Base-by-base conservation (phyloP, 148 eudicot species). In the Chenopodium album region DNA sequence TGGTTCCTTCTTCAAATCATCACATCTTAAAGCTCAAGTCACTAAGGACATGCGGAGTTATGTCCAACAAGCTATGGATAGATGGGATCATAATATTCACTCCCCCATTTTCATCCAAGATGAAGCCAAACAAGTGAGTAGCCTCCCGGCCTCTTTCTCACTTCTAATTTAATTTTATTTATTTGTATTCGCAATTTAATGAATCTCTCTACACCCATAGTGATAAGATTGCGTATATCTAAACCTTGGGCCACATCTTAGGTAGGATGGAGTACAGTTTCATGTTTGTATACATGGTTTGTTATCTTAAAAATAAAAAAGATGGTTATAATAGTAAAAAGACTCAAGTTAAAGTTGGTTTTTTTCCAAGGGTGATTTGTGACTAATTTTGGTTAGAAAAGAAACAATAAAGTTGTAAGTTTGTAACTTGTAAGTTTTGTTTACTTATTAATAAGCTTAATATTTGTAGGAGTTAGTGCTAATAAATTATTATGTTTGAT, bases 1-100 rank as follows among this genome's bases (percentile, higher is more conserved):
- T 76, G 98, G 89, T 20, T 75, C 91, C 22, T 92, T 94, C 87
- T 88, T 94, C 81, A 94, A 92, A 85, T 92, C 97, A 13, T 78
- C 94, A 4, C 80, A 82, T 26, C 89, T 94, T 41, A 94, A 94
- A 86, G 90, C 95, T 59, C 98, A 90, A 72, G 84, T 94, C 63
- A 90, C 98, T 0, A 22, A 0, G 64, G 92, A 92, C 37, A 92
- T 94, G 93, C 85, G 86, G 7, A 85, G 62, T 31, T 89, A 84
- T 87, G 88, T 91, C 46, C 83, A 79, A 34, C 64, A 81, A 73
- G 90, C 95, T 54, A 94, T 92, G 92, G 84, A 68, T 64, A 84
- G 69, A 44, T 94, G 98, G 98, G 80, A 37, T 29, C 29, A 59
- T 65, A 72, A 79, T 23, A 84, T 75, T 63, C 87, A 85, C 62